Percentiles rank a stretch among this genome's conserved stretches.
phyloP scores from a whole-genome alignment of 2,329 filamentous ascomycete species.

The Fusarium coicis region DNA sequence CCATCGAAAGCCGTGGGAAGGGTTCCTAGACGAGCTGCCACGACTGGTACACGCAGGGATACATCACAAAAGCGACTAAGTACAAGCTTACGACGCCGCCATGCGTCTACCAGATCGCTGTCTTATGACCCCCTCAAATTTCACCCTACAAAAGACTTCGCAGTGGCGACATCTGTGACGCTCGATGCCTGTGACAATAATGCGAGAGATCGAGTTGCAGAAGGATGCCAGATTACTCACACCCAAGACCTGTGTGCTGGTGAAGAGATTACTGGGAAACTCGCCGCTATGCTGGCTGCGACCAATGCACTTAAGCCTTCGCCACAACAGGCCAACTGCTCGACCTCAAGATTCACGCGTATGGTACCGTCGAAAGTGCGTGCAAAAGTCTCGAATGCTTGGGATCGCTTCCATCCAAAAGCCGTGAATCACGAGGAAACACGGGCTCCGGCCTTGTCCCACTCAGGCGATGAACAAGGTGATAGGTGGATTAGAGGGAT shows the following conservation, averaged over 20 bases:
- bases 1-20: conserved; percentile 4
- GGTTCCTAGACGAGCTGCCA: conserved; percentile 26
- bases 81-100: conserved; percentile 22
- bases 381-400: conserved; percentile 49
- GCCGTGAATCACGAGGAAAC: conserved; percentile 36
- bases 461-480: neutral
- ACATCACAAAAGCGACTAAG: conserved; percentile 25
- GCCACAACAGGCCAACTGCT: conserved; percentile 9
- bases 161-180: conserved; percentile 11
- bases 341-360: conserved; percentile 42
- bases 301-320: conserved; percentile 49
- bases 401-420: conserved; percentile 48
- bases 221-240: neutral
- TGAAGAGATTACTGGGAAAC: conserved; percentile 49
- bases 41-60: conserved; percentile 15
- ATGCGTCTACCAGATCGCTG: conserved; percentile 19
- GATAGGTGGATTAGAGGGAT: conserved; percentile 10
- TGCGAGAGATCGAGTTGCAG: neutral
- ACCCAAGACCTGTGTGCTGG: conserved; percentile 1
- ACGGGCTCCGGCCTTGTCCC: neutral
- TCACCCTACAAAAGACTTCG: conserved; percentile 23
- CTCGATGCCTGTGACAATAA: conserved; percentile 30
- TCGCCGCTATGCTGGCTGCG: conserved; percentile 51
- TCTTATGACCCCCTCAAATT: conserved; percentile 36
- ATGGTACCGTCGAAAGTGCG: conserved; percentile 47